Conservation (phyloP, 1,284 basidiomycete genomes). For the Malassezia nana region DNA sequence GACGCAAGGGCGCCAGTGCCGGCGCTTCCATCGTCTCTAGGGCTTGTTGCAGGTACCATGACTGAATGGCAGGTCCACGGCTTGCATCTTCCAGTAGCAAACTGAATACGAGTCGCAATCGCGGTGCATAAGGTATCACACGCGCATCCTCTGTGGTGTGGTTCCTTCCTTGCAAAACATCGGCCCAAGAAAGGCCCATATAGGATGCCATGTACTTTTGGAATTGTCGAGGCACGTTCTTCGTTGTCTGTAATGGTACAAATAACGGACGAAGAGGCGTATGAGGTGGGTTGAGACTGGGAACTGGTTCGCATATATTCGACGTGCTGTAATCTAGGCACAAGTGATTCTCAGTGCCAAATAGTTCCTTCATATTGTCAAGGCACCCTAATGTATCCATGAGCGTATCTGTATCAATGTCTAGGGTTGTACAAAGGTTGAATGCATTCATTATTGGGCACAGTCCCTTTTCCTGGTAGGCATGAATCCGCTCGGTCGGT, state of each 20-base stretch:
- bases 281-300: not conserved
- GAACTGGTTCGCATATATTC: not conserved
- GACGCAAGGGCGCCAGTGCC: slow-evolving; percentile 13
- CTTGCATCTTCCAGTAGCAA: slow-evolving; percentile 40
- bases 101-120: slow-evolving; percentile 38
- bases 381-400: not conserved
- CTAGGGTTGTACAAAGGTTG: not conserved
- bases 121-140: slow-evolving; percentile 31
- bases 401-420: not conserved
- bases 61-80: not conserved
- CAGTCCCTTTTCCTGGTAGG: slow-evolving; percentile 7
- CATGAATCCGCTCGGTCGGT: slow-evolving; percentile 20
- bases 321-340: not conserved
- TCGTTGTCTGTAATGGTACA: not conserved
- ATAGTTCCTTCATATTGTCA: not conserved
- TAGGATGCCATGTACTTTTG: not conserved
- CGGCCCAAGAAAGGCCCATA: not conserved
- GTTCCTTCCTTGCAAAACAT: not conserved
- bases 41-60: slow-evolving; percentile 10
- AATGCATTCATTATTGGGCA: slow-evolving; percentile 18
- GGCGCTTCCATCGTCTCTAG: not conserved
- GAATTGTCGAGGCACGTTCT: not conserved
- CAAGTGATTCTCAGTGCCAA: not conserved
- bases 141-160: slow-evolving; percentile 16
- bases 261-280: not conserved